A percentile compares a stretch with the other conserved stretches of the same genome.
phyloP scores from a whole-genome alignment of 179 eudicot species.

The Carnegiea gigantea region DNA sequence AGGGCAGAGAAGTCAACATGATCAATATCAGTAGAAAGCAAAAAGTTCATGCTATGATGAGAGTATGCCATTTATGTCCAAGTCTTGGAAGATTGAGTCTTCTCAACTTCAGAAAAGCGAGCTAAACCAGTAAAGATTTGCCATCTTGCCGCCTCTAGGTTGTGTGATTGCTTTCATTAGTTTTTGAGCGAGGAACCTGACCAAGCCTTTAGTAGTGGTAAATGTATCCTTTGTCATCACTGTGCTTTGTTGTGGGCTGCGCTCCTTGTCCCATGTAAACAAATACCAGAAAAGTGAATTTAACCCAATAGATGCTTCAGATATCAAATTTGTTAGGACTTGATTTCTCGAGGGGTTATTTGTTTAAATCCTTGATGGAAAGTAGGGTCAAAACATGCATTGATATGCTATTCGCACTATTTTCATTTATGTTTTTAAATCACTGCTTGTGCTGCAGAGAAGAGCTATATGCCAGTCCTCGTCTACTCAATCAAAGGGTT shows the following conservation, averaged over 20 bases:
- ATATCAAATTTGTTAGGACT: neutral
- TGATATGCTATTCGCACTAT: neutral
- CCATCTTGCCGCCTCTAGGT: neutral
- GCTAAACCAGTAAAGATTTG: too few relatives aligned
- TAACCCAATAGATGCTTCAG: neutral
- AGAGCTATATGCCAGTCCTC: neutral
- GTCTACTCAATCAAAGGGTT: neutral
- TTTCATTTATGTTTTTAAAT: neutral
- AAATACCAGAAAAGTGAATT: neutral
- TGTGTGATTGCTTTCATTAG: neutral
- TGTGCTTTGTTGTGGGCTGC: neutral
- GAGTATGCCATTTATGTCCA: neutral
- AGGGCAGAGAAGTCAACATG: neutral
- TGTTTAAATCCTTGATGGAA: neutral
- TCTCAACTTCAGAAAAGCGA: neutral
- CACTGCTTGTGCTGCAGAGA: neutral
- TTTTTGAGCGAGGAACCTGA: neutral
- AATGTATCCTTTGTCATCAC: neutral
- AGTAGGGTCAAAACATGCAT: neutral
- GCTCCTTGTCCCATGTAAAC: neutral
- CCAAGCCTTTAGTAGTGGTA: neutral
- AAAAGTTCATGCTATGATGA: neutral
- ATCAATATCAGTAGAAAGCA: neutral
- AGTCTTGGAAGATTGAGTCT: neutral
- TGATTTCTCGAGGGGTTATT: neutral